phyloP scores from a whole-genome alignment of 2,329 filamentous ascomycete genomes.

The Cytospora piceae region DNA sequence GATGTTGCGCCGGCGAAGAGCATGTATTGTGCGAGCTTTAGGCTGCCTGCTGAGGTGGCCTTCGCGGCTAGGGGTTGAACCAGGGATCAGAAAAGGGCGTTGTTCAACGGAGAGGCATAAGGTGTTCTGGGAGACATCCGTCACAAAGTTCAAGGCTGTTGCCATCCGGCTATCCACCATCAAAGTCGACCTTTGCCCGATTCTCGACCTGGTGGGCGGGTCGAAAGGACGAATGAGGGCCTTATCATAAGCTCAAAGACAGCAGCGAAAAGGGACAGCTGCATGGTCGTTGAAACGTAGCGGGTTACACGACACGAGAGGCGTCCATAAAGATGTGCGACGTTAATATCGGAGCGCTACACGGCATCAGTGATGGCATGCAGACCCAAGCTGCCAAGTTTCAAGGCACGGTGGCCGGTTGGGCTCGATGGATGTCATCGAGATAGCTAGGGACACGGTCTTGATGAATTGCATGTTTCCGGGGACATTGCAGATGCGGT shows the following conservation, averaged over 20 bases:
- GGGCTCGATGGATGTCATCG: not conserved
- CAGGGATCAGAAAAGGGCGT: constrained; percentile 29
- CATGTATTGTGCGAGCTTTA: constrained; percentile 96
- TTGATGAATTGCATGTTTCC: not conserved
- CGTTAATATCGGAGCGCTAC: not conserved
- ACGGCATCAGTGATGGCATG: constrained; percentile 5
- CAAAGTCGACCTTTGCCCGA: not conserved
- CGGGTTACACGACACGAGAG: constrained; percentile 22
- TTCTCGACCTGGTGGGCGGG: not conserved
- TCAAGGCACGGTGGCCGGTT: not conserved
- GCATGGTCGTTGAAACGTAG: constrained; percentile 15
- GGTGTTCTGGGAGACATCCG: not conserved
- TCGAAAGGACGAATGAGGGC: constrained; percentile 6
- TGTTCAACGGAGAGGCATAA: not conserved
- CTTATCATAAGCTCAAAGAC: constrained; percentile 17
- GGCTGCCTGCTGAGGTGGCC: constrained; percentile 79
- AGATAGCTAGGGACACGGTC: not conserved
- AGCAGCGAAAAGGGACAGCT: constrained; percentile 8
- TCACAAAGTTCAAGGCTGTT: not conserved
- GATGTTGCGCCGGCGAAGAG: constrained; percentile 91
- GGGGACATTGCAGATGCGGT: constrained; percentile 7
- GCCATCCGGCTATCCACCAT: not conserved
- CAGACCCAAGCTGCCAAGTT: constrained; percentile 5
- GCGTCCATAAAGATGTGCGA: not conserved
- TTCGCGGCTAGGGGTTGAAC: constrained; percentile 56